Evolutionary conservation across 805 yeast species (phyloP).

Genomic region (Candida palmyrensis): DNA sequence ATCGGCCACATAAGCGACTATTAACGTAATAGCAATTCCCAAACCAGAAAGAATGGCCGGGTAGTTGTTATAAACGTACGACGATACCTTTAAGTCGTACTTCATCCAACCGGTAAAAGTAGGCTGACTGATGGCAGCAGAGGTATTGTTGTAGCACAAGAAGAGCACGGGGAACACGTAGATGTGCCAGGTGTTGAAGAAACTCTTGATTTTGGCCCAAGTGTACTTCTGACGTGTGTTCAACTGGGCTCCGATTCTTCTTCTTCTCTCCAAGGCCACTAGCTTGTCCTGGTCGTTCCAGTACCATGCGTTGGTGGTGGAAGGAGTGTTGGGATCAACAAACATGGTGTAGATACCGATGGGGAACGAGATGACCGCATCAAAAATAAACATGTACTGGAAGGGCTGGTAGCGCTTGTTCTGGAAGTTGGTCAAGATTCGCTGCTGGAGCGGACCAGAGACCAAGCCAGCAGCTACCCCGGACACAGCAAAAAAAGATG

Average conservation of each 20-base stretch:
- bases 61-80: slow-evolving; percentile 25
- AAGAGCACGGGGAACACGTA: slow-evolving; percentile 40
- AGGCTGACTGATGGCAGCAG: slow-evolving; percentile 30
- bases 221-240: slow-evolving; percentile 39
- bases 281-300: slow-evolving; percentile 27
- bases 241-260: slow-evolving; percentile 36
- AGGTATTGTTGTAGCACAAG: slow-evolving; percentile 30
- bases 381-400: slow-evolving; percentile 32
- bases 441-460: slow-evolving; percentile 30
- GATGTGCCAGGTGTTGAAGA: slow-evolving; percentile 47
- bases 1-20: slow-evolving; percentile 24
- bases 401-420: slow-evolving; percentile 20
- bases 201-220: slow-evolving; percentile 31
- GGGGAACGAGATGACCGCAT: slow-evolving; percentile 29
- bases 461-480: slow-evolving; percentile 22
- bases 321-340: slow-evolving; percentile 30
- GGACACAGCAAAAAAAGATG: slow-evolving; percentile 26
- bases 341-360: slow-evolving; percentile 27
- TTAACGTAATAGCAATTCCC: slow-evolving; percentile 19
- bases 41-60: slow-evolving; percentile 25
- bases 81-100: slow-evolving; percentile 18
- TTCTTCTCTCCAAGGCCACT: slow-evolving; percentile 44
- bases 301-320: slow-evolving; percentile 30
- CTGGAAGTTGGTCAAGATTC: slow-evolving; percentile 18
- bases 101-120: slow-evolving; percentile 37